phyloP scores from a whole-genome alignment of 2,329 filamentous ascomycete species.

The Xylaria sp. region DNA sequence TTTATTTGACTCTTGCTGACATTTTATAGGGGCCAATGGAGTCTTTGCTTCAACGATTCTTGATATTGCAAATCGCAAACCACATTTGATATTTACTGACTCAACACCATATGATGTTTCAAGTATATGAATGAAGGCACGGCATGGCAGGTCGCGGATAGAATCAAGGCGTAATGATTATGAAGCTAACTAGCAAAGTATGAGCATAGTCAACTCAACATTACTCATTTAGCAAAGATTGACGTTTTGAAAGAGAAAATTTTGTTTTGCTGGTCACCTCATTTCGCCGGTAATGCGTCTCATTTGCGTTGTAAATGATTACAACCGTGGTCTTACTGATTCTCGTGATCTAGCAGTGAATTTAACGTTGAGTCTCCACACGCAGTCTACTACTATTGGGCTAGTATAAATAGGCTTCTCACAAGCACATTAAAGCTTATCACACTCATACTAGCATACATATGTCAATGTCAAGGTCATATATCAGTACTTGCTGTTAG shows the following conservation, averaged over 20 bases:
- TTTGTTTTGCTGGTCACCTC: too few relatives aligned
- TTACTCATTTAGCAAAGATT: slow-evolving; percentile 2
- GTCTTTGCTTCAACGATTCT: slow-evolving; percentile 94
- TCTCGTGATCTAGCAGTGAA: background rate
- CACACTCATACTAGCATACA: background rate
- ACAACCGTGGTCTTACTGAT: background rate
- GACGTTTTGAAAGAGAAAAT: background rate
- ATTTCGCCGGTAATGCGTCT: background rate
- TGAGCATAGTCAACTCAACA: background rate
- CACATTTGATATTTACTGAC: slow-evolving; percentile 82
- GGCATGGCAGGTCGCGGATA: background rate
- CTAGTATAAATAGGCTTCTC: background rate
- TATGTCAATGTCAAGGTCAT: slow-evolving; percentile 4
- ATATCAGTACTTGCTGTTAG: background rate
- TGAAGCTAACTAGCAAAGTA: background rate
- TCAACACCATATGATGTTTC: slow-evolving; percentile 68
- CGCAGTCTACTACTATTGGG: background rate
- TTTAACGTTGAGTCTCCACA: slow-evolving; percentile 19
- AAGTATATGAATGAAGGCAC: slow-evolving; percentile 13
- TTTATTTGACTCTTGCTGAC: slow-evolving; percentile 35
- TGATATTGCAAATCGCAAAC: slow-evolving; percentile 88
- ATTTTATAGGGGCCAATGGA: slow-evolving; percentile 80
- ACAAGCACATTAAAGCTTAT: background rate
- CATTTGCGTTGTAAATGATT: background rate
- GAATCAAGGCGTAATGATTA: slow-evolving; percentile 1